Base-by-base conservation (phyloP, 495 filamentous ascomycete genomes). In the Neurospora sublineolata region DNA sequence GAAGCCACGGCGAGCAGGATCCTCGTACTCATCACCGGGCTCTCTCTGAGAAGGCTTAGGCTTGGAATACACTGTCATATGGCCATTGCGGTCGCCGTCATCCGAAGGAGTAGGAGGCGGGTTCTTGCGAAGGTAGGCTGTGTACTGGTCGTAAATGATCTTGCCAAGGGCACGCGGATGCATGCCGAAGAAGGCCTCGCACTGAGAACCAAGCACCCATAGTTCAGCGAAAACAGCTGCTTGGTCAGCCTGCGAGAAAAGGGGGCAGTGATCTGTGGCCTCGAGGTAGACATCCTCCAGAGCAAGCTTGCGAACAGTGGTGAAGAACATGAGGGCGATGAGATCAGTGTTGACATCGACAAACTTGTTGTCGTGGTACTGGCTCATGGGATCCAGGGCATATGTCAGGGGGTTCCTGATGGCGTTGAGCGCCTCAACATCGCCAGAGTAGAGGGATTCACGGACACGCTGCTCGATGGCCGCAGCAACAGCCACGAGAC, bases 181-280 rank as follows among this genome's bases (percentile, higher is more conserved):
- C 36, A 76, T 74, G 33, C 76, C 71, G 39, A 79, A 77, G 68
- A 74, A 79, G 5, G 76, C 67, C 52, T 78, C 75, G 67, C 77
- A 79, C 18, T 79, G 76, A 3, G 77, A 79, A 12, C 77, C 77
- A 16, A 79, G 39, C 7, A 77, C 77, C 77, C 77, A 79, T 0
- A 79, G 70, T 44, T 79, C 77, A 9, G 76, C 71, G 30, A 79
- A 79, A 3, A 79, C 77, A 20, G 76, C 77, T 4, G 77, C 77
- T 70, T 79, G 77, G 37, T 79, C 77, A 1, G 76, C 70, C 20
- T 77, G 77, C 1, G 75, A 74, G 64, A 79, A 79, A 20, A 79
- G 37, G 18, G 77, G 77, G 39, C 77, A 79, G 46, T 72, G 75
- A 37, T 79, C 77, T 0, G 77, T 79, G 11, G 77, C 71, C 38